These are phyloP conservation scores for Penicillium crustosum DNA, from an alignment of 2,329 filamentous ascomycete species.

Conservation along the genomic window DNA sequence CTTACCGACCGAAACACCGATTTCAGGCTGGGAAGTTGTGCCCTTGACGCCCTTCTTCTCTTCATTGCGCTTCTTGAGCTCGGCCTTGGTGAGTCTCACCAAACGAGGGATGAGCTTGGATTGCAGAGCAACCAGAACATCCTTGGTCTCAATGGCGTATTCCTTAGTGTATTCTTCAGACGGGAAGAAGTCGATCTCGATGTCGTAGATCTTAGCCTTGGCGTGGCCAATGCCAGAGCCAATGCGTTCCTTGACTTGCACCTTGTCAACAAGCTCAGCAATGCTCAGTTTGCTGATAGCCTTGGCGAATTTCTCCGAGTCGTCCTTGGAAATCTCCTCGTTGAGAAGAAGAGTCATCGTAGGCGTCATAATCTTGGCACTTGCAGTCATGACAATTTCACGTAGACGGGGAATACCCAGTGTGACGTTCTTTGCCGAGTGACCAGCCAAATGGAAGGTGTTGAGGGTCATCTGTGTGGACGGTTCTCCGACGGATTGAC, in stretches of 20 bases:
- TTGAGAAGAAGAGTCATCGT: constrained; percentile 71
- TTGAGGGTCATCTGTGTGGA: constrained; percentile 99
- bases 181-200: constrained; percentile 81
- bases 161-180: constrained; percentile 77
- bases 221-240: constrained; percentile 67
- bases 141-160: constrained; percentile 76
- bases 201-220: constrained; percentile 80
- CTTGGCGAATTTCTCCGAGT: constrained; percentile 82
- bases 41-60: constrained; percentile 56
- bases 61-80: constrained; percentile 74
- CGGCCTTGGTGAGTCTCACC: constrained; percentile 67
- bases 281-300: constrained; percentile 84
- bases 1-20: constrained; percentile 63
- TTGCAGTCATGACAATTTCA: constrained; percentile 98
- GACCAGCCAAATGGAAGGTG: constrained; percentile 98
- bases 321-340: constrained; percentile 65
- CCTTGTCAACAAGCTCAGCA: constrained; percentile 78
- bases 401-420: constrained; percentile 94
- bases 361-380: constrained; percentile 82
- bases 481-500: constrained; percentile 93
- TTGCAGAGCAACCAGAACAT: constrained; percentile 80
- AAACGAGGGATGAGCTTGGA: constrained; percentile 73
- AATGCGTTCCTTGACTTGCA: constrained; percentile 75
- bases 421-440: constrained; percentile 98
- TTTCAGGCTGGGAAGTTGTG: constrained; percentile 71